Evolutionary conservation across 257 asterid genomes (phyloP).

Genomic region (Misopates orontium): DNA sequence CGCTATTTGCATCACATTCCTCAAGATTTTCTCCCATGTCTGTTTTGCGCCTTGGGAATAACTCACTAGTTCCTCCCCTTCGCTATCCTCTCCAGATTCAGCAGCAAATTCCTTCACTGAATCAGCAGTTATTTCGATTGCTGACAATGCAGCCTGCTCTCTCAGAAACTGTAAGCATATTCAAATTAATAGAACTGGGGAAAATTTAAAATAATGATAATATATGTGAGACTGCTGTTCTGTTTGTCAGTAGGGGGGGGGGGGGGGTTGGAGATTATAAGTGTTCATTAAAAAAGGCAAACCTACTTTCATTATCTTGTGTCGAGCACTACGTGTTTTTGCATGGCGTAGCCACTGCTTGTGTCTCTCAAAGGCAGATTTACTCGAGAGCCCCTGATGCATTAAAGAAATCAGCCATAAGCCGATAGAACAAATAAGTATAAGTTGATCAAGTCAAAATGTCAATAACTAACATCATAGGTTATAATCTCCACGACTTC

Average conservation of each 20-base stretch:
- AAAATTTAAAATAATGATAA: constrained; percentile 36
- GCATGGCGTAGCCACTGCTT: constrained; percentile 95
- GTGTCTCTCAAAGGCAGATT: constrained; percentile 91
- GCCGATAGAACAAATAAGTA: background rate
- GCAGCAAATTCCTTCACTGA: constrained; percentile 69
- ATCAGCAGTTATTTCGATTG: constrained; percentile 77
- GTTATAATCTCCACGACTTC: constrained; percentile 89
- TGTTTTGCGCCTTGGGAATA: constrained; percentile 51
- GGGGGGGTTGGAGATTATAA: background rate
- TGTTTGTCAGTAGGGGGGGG: constrained; percentile 30
- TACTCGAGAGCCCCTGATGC: constrained; percentile 80
- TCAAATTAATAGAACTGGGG: constrained; percentile 37
- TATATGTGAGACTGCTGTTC: constrained; percentile 22
- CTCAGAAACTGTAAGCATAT: constrained; percentile 70
- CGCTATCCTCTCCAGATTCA: constrained; percentile 57
- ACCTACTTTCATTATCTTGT: constrained; percentile 90
- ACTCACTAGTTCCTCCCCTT: constrained; percentile 49
- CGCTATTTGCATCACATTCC: constrained; percentile 47
- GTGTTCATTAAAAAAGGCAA: constrained; percentile 15
- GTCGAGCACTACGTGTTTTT: constrained; percentile 93
- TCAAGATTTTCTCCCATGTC: constrained; percentile 60
- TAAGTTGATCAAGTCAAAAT: constrained; percentile 18
- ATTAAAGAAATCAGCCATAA: constrained; percentile 17
- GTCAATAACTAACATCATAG: constrained; percentile 60
- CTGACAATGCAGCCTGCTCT: constrained; percentile 88